Evolutionary conservation across 2,329 filamentous ascomycete genomes (phyloP).

Genomic region (Calonectria pteridis): DNA sequence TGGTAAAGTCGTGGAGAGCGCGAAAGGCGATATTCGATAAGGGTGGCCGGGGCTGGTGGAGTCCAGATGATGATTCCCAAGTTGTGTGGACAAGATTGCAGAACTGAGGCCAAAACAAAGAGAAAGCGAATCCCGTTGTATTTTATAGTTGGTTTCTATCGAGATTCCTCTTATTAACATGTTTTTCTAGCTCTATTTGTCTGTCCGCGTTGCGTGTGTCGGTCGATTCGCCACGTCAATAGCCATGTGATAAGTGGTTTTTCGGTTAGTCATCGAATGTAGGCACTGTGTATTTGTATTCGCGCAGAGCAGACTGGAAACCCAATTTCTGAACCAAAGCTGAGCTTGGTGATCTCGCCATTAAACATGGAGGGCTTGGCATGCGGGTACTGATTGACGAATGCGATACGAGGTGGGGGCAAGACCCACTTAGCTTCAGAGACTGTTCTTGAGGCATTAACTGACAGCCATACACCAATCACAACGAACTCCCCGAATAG

Average conservation of each 20-base stretch:
- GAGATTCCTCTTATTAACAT: no score
- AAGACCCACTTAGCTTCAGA: background rate
- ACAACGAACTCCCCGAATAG: conserved; percentile 26
- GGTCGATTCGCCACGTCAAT: no score
- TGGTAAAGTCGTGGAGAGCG: background rate
- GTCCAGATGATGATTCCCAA: background rate
- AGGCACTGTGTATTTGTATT: no score
- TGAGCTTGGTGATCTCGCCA: background rate
- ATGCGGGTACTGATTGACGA: background rate
- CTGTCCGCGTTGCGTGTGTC: no score
- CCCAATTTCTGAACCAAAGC: background rate
- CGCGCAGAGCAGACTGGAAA: no score
- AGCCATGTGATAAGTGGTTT: background rate
- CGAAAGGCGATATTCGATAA: background rate
- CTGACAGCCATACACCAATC: no score
- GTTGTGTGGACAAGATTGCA: background rate
- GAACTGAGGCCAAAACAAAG: background rate
- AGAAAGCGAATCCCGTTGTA: background rate
- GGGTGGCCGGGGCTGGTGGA: background rate
- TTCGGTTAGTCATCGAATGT: no score
- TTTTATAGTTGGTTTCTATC: background rate
- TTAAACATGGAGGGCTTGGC: background rate
- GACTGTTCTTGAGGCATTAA: background rate
- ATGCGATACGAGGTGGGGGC: background rate
- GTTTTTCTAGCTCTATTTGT: no score